phyloP scores from a whole-genome alignment of 2,329 filamentous ascomycete species.

The Cordyceps militaris region DNA sequence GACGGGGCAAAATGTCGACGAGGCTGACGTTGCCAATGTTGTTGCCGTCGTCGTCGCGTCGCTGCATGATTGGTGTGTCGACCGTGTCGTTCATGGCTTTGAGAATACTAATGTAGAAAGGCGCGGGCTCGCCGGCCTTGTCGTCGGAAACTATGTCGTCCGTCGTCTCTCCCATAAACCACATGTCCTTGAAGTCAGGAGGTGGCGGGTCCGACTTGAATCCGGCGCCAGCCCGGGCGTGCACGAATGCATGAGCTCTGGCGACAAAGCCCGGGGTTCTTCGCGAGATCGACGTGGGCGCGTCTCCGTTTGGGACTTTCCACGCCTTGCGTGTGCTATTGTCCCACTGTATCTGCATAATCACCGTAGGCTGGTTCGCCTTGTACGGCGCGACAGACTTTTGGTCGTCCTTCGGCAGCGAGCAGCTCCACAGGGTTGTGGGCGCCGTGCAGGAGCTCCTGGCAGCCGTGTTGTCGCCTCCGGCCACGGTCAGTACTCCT shows the following conservation, averaged over 20 bases:
- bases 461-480: conserved; percentile 58
- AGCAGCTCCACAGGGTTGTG: conserved; percentile 77
- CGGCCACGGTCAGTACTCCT: conserved; percentile 71
- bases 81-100: conserved; percentile 33
- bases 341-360: conserved; percentile 71
- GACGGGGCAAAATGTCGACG: conserved; percentile 51
- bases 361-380: conserved; percentile 67
- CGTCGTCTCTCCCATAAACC: conserved; percentile 79
- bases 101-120: conserved; percentile 77
- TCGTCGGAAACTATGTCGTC: conserved; percentile 59
- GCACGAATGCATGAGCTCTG: conserved; percentile 20
- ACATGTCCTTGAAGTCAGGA: conserved; percentile 62
- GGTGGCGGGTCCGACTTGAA: conserved; percentile 49
- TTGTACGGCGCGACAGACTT: conserved; percentile 54
- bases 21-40: conserved; percentile 21
- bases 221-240: conserved; percentile 14
- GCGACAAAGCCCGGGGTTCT: conserved; percentile 20
- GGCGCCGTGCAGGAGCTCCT: conserved; percentile 64
- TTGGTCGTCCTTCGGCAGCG: conserved; percentile 72
- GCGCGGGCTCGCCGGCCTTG: conserved; percentile 79
- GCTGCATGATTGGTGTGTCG: conserved; percentile 20
- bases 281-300: conserved; percentile 22
- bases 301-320: conserved; percentile 37
- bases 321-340: conserved; percentile 46
- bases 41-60: conserved; percentile 15